Percentiles rank a stretch among this genome's conserved stretches.
Conservation (phyloP, 2,329 filamentous ascomycete species). For the Fusarium annulatum region DNA sequence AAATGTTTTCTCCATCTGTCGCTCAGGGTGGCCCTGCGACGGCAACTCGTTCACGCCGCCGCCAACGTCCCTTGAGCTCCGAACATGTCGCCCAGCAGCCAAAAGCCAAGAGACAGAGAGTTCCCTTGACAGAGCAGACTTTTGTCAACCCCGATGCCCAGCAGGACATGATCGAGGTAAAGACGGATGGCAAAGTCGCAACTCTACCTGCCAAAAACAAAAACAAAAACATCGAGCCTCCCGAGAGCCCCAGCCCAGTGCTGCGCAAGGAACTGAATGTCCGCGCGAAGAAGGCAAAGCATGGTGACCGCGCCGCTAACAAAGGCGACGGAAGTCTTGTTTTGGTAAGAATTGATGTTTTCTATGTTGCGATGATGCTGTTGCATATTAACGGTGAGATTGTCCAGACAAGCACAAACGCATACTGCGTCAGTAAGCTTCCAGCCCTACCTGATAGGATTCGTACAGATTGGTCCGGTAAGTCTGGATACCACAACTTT, state of each 20-base stretch:
- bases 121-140: constrained; percentile 67
- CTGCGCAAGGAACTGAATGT: constrained; percentile 67
- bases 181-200: constrained; percentile 63
- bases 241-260: constrained; percentile 55
- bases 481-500: constrained; percentile 46
- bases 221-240: constrained; percentile 59
- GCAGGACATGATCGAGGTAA: constrained; percentile 67
- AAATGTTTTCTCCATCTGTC: constrained; percentile 70
- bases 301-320: constrained; percentile 67
- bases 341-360: constrained; percentile 61
- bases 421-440: constrained; percentile 87
- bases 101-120: constrained; percentile 71
- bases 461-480: constrained; percentile 73
- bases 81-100: constrained; percentile 67
- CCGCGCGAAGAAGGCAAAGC: constrained; percentile 71
- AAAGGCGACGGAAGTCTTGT: constrained; percentile 76
- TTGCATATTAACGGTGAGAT: constrained; percentile 29
- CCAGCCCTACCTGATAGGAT: constrained; percentile 84
- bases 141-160: constrained; percentile 63
- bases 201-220: constrained; percentile 58
- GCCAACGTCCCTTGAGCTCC: constrained; percentile 68
- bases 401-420: constrained; percentile 80
- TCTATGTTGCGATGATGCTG: constrained; percentile 10
- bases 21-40: constrained; percentile 65
- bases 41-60: constrained; percentile 69